Base-by-base conservation (phyloP, 257 asterid genomes). In the Haberlea rhodopensis region DNA sequence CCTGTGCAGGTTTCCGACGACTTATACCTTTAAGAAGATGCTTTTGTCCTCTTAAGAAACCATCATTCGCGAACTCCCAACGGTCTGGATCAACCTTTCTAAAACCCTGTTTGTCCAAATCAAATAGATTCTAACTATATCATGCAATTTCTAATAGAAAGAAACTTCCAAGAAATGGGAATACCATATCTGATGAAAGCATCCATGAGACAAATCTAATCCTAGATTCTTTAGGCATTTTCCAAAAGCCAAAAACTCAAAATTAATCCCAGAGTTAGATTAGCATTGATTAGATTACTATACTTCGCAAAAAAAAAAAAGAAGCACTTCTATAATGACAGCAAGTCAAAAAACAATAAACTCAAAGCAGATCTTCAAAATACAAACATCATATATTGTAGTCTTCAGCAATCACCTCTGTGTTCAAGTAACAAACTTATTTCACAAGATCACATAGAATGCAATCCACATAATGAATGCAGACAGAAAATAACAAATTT, bases 31-130 rank as follows among this genome's bases (percentile, higher is more conserved):
- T 88, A 53, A 91, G 95, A 21, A 91, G 88, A 71, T 91, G 95
- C 61, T 82, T 88, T 69, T 86, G 96, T 53, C 96, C 97, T 73
- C 96, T 78, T 80, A 91, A 79, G 75, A 91, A 91, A 10, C 95
- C 95, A 79, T 88, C 96, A 28, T 91, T 91, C 48, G 96, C 98
- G 64, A 88, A 91, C 81, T 88, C 95, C 94, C 96, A 91, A 68
- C 96, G 91, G 67, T 88, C 94, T 9, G 95, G 98, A 74, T 91
- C 96, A 53, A 91, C 90, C 80, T 91, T 88, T 71, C 90, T 77
- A 57, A 88, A 88, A 18, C 96, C 98, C 96, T 88, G 85, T 58
- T 70, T 54, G 46, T 43, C 62, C 60, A 48, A 48, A 46, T 60
- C 11, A 32, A 34, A 55, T 2, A 5, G n/a, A n/a, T n/a, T n/a